Percentiles rank a stretch among this genome's conserved stretches.
Conservation (phyloP, 2,329 filamentous ascomycete species). For the Coccinonectria pachysandricola region DNA sequence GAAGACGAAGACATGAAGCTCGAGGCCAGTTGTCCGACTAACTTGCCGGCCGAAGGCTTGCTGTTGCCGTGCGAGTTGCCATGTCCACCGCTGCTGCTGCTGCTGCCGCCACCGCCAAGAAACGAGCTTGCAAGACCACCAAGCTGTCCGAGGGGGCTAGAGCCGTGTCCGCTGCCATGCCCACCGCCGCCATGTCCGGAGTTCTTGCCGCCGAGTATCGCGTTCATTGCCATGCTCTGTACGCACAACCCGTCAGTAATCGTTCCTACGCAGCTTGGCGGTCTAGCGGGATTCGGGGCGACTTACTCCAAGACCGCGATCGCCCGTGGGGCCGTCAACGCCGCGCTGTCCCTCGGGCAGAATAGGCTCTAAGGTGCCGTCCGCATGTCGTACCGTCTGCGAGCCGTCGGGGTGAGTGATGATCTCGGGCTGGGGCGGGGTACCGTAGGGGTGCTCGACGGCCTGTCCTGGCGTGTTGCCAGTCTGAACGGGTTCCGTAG, state of each 20-base stretch:
- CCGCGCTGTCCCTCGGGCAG: constrained; percentile 42
- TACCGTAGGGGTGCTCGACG: constrained; percentile 52
- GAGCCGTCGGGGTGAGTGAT: constrained; percentile 54
- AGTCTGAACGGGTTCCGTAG: constrained; percentile 52
- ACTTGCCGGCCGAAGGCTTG: constrained; percentile 38
- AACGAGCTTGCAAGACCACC: constrained; percentile 36
- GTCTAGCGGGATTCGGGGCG: too few species aligned
- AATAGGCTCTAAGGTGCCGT: constrained; percentile 51
- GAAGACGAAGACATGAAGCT: constrained; percentile 40
- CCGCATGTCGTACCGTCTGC: constrained; percentile 49
- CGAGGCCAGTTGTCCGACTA: constrained; percentile 46
- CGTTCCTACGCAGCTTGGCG: too few species aligned
- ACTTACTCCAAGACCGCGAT: constrained; percentile 57
- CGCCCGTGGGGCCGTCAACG: constrained; percentile 41
- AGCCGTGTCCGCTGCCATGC: neutral
- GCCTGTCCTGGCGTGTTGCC: constrained; percentile 48
- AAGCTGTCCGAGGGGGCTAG: constrained; percentile 9
- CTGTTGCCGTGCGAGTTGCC: constrained; percentile 26
- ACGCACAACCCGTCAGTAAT: constrained; percentile 5
- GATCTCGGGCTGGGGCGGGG: constrained; percentile 40
- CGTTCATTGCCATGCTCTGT: constrained; percentile 51
- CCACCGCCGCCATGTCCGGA: constrained; percentile 22
- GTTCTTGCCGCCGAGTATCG: constrained; percentile 40
- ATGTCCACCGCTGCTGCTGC: constrained; percentile 16
- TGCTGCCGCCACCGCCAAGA: constrained; percentile 24